Conservation (phyloP, 768 basidiomycete genomes). For the Pisolithus orientalis region DNA sequence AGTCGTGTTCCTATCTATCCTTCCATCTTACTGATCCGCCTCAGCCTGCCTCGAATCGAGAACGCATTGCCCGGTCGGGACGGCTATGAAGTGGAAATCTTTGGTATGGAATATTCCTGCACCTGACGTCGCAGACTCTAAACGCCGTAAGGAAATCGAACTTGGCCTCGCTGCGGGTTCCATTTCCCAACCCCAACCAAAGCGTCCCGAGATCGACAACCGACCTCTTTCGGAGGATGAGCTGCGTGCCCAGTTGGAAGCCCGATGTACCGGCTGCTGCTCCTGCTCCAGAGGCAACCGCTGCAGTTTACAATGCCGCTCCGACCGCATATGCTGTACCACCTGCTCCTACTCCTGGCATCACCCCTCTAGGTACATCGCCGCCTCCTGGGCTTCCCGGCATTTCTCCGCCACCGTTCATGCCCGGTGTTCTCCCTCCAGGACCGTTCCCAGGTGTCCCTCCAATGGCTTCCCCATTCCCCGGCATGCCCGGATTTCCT, state of each 20-base stretch:
- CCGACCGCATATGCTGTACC: slow-evolving; percentile 61
- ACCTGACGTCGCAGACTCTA: slow-evolving; percentile 93
- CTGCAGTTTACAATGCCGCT: slow-evolving; percentile 67
- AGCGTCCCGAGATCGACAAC: slow-evolving; percentile 78
- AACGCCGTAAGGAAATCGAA: slow-evolving; percentile 91
- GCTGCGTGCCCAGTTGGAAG: slow-evolving; percentile 75
- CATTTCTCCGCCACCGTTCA: slow-evolving; percentile 36
- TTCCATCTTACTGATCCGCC: slow-evolving; percentile 1
- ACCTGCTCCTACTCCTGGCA: slow-evolving; percentile 27
- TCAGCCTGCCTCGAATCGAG: slow-evolving; percentile 80
- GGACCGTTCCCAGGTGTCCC: slow-evolving; percentile 33
- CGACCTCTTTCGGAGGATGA: slow-evolving; percentile 76
- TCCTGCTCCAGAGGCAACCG: slow-evolving; percentile 35
- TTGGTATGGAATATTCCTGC: slow-evolving; percentile 97
- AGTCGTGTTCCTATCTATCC: slow-evolving; percentile 1
- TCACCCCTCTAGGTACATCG: slow-evolving; percentile 24
- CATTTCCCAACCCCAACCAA: slow-evolving; percentile 74
- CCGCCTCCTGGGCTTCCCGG: slow-evolving; percentile 39
- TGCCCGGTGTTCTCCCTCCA: slow-evolving; percentile 33
- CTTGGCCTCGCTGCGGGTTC: slow-evolving; percentile 78
- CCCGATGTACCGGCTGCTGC: slow-evolving; percentile 39
- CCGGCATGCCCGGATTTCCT: slow-evolving; percentile 46
- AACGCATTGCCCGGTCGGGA: slow-evolving; percentile 95
- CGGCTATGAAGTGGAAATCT: slow-evolving; percentile 98
- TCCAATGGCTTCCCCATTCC: slow-evolving; percentile 37